Conservation (phyloP, 495 filamentous ascomycete genomes). For the Neurospora sp. region DNA sequence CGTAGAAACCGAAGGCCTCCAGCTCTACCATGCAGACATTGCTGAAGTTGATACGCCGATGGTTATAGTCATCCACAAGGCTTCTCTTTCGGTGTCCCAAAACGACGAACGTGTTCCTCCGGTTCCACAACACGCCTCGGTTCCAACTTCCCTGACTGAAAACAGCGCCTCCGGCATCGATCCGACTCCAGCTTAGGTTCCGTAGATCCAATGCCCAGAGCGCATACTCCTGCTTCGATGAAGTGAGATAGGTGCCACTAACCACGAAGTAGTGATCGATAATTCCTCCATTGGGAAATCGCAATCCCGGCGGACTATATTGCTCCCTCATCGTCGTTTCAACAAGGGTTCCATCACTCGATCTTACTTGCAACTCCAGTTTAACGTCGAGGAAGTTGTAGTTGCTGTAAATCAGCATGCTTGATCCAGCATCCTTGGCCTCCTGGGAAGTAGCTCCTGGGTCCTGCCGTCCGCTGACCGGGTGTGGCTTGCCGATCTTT, state of each 20-base stretch:
- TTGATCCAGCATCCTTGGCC: constrained; percentile 52
- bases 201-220: constrained; percentile 89
- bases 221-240: constrained; percentile 96
- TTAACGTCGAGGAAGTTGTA: constrained; percentile 98
- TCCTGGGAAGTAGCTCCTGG: constrained; percentile 32
- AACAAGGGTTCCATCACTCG: constrained; percentile 70
- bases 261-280: constrained; percentile 94
- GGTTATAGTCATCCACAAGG: constrained; percentile 96
- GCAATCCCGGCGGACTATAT: constrained; percentile 79
- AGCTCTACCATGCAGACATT: constrained; percentile 94
- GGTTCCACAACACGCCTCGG: constrained; percentile 81
- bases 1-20: constrained; percentile 92
- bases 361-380: constrained; percentile 79
- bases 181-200: constrained; percentile 83
- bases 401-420: constrained; percentile 97
- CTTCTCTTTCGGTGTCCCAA: constrained; percentile 85
- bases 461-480: constrained; percentile 20
- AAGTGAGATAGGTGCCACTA: constrained; percentile 92
- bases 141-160: constrained; percentile 98
- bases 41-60: constrained; percentile 93
- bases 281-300: constrained; percentile 91
- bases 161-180: constrained; percentile 88
- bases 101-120: constrained; percentile 88
- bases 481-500: constrained; percentile 53
- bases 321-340: constrained; percentile 84